Evolutionary conservation across 495 filamentous ascomycete genomes (phyloP), one percentile per base, ranked within the genome.

Genomic region (Lophiotrema nucula): DNA sequence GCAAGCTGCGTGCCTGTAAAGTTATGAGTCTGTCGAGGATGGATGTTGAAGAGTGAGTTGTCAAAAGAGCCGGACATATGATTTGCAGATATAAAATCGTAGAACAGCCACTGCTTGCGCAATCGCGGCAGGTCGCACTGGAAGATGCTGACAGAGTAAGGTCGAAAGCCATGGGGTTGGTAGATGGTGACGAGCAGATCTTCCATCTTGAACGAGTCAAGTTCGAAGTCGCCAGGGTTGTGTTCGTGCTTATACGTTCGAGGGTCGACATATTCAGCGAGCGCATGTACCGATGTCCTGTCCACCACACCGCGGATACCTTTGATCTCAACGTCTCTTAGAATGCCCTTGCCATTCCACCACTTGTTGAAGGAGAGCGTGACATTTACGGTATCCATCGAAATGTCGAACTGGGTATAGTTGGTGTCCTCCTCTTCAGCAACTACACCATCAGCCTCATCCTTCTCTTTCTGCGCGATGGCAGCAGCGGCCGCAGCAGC

Each of bases 221-320:
- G 88, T 70, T 97, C 93, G 62, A 98, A 98, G 67, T 98, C 93
- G 18, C 93, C 93, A 0, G 90, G 88, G 25, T 87, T 77, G 69
- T 97, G 93, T 65, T 92, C 85, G 67, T 93, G 88, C 33, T 87
- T 84, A 69, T 89, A 95, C 6, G 83, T 85, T 57, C 88, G 80
- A n/a, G 95, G 93, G 66, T 97, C 92, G 26, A 88, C 72, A 53
- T 82, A 77, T n/a, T 87, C 83, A 13, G 73, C 76, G 4, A 79
- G 74, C 82, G 88, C 91, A 49, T 78, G 74, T 15, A 98, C 84
- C 31, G 83, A 83, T 2, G 90, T 92, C 58, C 92, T 82, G 70
- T 98, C 93, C 26, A 98, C 79, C 13, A 97, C 90, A n/a, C 93
- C 93, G 52, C 93, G 84, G n/a, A 98, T 88, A 13, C 93, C 93